Base-by-base conservation (phyloP, 257 asterid genomes). In the Orobanche coerulescens region DNA sequence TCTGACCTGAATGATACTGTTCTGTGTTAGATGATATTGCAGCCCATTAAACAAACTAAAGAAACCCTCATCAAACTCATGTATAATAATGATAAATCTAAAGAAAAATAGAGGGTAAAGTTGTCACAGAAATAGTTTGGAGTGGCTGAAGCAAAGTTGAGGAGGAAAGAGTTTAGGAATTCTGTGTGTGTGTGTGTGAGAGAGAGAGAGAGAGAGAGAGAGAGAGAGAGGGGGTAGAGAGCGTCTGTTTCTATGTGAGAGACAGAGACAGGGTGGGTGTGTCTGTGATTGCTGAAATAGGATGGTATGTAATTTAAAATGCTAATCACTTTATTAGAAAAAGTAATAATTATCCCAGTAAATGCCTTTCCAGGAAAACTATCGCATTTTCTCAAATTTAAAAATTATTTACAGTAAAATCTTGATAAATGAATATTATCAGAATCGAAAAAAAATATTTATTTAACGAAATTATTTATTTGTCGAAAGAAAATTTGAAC, bases 121-220 rank as follows among this genome's bases (percentile, higher is more conserved):
- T 14, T 23, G 78, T 62, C 64, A 68, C 34, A 12, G 2, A 0
- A 2, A n/a, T 43, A 34, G 16, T 33, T 33, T 15, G 31, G 78
- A 58, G 74, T 68, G 75, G 74, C 71, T 18, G 43, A 9, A 73
- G 75, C 69, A 58, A 34, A 24, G 50, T 47, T 53, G 62, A 39
- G 39, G 15, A 1, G 3, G 51, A 62, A 0, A 6, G 8, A 16
- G 0, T 6, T 13, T 26, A 1, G 47, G 40, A 54, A 15, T 10
- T 34, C 16, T 33, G 14, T 33, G 28, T 34, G 40, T 24, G 39
- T 34, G 48, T 34, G 40, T 34, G n/a, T n/a, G 47, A 2, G 47
- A 40, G 47, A 40, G 47, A 40, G 47, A 3, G 48, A n/a, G 19
- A 4, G 48, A 7, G 48, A 13, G 18, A 12, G 48, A 2, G 47